Evolutionary conservation across 805 yeast species (phyloP).

Genomic region (Candida argentea): DNA sequence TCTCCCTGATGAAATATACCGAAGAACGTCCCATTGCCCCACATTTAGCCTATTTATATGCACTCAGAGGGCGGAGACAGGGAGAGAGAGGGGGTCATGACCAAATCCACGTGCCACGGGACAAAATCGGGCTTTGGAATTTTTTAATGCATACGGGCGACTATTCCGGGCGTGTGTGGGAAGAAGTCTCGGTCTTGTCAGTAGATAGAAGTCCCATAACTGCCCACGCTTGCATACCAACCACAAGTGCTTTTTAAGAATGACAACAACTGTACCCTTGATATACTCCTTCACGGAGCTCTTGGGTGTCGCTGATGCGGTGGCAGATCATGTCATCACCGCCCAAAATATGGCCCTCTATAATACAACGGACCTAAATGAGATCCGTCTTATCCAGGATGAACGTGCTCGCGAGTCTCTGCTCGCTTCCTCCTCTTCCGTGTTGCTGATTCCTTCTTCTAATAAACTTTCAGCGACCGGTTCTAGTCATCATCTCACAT

Average conservation of each 20-base stretch:
- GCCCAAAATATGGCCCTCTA: conserved; percentile 72
- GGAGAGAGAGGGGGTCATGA: too few relatives aligned
- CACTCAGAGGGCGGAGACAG: too few relatives aligned
- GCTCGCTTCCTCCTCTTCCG: conserved; percentile 10
- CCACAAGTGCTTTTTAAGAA: conserved; percentile 14
- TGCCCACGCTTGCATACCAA: background rate
- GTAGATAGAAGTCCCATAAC: too few relatives aligned
- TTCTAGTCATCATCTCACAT: background rate
- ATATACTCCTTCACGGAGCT: conserved; percentile 89
- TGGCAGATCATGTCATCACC: conserved; percentile 85
- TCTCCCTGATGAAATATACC: too few relatives aligned
- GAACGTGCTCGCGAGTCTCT: conserved; percentile 10
- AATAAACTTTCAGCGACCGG: conserved; percentile 2
- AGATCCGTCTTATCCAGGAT: conserved; percentile 22
- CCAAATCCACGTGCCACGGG: too few relatives aligned
- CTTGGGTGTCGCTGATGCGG: conserved; percentile 89
- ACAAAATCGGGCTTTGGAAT: too few relatives aligned
- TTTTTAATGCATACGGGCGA: too few relatives aligned
- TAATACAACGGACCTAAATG: conserved; percentile 26
- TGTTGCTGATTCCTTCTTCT: conserved; percentile 2
- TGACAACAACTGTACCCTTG: conserved; percentile 92
- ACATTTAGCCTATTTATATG: too few relatives aligned
- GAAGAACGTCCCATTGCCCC: too few relatives aligned
- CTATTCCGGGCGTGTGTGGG: too few relatives aligned
- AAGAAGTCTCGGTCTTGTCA: background rate